phyloP scores from a whole-genome alignment of 805 yeast genomes.

The Pichia exigua region DNA sequence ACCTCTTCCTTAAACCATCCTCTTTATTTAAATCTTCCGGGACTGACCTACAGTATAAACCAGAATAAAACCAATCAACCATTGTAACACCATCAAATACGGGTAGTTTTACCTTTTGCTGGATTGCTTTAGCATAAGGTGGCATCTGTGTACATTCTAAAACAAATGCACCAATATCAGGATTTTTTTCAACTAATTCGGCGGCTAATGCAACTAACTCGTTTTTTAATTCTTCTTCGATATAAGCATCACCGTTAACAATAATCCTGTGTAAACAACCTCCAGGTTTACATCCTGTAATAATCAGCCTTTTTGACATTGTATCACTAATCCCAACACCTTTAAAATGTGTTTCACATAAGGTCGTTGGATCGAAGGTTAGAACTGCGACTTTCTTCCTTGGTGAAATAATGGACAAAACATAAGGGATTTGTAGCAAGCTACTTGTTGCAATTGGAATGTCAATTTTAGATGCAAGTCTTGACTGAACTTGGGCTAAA shows the following conservation, averaged over 20 bases:
- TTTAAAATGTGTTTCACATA: slow-evolving; percentile 24
- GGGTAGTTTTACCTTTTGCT: slow-evolving; percentile 21
- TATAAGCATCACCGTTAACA: slow-evolving; percentile 20
- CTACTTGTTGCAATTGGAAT: slow-evolving; percentile 30
- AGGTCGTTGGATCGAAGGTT: slow-evolving; percentile 24
- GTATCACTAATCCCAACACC: slow-evolving; percentile 25
- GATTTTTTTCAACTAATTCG: slow-evolving; percentile 15
- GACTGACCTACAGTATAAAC: slow-evolving; percentile 17
- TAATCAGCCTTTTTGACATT: slow-evolving; percentile 12
- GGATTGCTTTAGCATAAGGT: slow-evolving; percentile 26
- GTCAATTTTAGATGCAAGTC: slow-evolving; percentile 17
- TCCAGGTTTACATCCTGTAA: slow-evolving; percentile 17
- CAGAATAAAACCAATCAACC: slow-evolving; percentile 28
- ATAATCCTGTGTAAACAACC: slow-evolving; percentile 24
- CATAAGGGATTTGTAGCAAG: slow-evolving; percentile 26
- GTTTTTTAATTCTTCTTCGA: slow-evolving; percentile 19
- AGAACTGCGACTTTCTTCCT: slow-evolving; percentile 23
- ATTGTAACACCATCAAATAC: slow-evolving; percentile 28
- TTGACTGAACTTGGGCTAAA: slow-evolving; percentile 25
- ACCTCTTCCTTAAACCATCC: slow-evolving; percentile 20
- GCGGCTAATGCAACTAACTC: slow-evolving; percentile 22
- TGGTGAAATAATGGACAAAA: slow-evolving; percentile 15
- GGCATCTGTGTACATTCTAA: slow-evolving; percentile 32
- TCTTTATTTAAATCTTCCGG: slow-evolving; percentile 17
- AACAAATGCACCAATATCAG: slow-evolving; percentile 24